These are phyloP conservation scores for Arachis hypogaea DNA, from an alignment of 306 rosid genomes.

Conservation along the genomic window DNA sequence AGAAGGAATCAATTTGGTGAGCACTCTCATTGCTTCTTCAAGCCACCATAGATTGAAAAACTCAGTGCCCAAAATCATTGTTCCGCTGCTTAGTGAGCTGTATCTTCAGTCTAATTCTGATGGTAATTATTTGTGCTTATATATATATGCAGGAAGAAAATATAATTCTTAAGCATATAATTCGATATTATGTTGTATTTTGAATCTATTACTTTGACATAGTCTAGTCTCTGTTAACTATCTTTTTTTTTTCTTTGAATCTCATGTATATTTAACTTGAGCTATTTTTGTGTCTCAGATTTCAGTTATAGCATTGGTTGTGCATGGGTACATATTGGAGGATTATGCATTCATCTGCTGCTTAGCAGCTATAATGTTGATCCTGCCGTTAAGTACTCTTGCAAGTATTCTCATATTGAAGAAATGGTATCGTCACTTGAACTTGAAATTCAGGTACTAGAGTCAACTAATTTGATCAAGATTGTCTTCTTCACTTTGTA, in stretches of 20 bases:
- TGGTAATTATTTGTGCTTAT: slow-evolving; percentile 48
- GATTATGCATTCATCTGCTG: slow-evolving; percentile 72
- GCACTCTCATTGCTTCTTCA: slow-evolving; percentile 59
- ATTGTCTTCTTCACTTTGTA: background rate
- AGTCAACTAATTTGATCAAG: background rate
- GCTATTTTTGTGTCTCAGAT: slow-evolving; percentile 41
- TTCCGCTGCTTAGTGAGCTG: slow-evolving; percentile 70
- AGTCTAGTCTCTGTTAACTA: background rate
- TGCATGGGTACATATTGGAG: slow-evolving; percentile 79
- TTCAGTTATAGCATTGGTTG: slow-evolving; percentile 58
- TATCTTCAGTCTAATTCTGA: slow-evolving; percentile 46
- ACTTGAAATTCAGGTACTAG: slow-evolving; percentile 81
- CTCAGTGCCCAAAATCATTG: slow-evolving; percentile 56
- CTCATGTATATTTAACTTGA: background rate
- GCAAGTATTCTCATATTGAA: slow-evolving; percentile 61
- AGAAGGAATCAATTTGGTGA: slow-evolving; percentile 45
- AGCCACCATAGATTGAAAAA: slow-evolving; percentile 61
- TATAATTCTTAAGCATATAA: too few relatives aligned
- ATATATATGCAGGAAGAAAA: background rate
- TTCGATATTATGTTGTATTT: background rate
- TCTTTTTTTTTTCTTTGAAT: background rate
- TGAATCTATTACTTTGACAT: background rate
- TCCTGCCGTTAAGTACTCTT: slow-evolving; percentile 79
- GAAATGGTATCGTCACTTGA: slow-evolving; percentile 68
- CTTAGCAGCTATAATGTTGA: slow-evolving; percentile 73